Evolutionary conservation across 257 asterid genomes (phyloP), one percentile per base, ranked within the genome.

Genomic region (Penstemon davidsonii): DNA sequence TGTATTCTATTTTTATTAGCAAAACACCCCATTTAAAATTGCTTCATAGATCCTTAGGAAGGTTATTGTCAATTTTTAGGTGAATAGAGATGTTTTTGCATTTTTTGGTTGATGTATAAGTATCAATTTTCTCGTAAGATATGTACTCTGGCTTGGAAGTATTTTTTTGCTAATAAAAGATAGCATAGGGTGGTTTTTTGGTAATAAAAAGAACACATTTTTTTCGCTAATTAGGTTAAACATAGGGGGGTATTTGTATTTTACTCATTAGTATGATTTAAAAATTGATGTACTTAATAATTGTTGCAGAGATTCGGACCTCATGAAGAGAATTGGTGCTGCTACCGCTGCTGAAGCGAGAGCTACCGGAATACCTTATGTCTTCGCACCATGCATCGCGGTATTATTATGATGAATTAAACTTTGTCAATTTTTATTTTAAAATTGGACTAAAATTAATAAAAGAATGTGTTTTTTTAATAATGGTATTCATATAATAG

Each of bases 371-470:
- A 62, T 62, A 9, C 54, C 68, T 15, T 62, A 62, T 25, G 68
- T 33, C 5, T 62, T 62, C 19, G 68, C 68, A 45, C 68, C 68
- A 9, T 62, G 68, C 42, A 46, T 62, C 19, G 68, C 68, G 66
- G 66, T 60, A 40, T 58, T 58, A 36, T 3, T 59, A 39, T 47
- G 18, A 3, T 5, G 13, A 6, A 39, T 18, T 1, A 12, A 10
- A 12, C 12, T 33, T 6, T 56, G 5, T 55, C 6, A 18, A 55
- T 13, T 6, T 7, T 58, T 37, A 36, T 19, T 10, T 58, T 10
- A 8, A 58, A 42, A 36, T 58, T 13, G 1, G 18, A 58, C 45
- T 5, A 2, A 47, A 12, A 1, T 40, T 39, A 59, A 49, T 10
- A 9, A 5, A 7, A 46, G 11, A 49, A 4, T 9, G 2, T 3